Conservation (phyloP, 2,329 filamentous ascomycete genomes). For the Fusarium oligoseptatum region DNA sequence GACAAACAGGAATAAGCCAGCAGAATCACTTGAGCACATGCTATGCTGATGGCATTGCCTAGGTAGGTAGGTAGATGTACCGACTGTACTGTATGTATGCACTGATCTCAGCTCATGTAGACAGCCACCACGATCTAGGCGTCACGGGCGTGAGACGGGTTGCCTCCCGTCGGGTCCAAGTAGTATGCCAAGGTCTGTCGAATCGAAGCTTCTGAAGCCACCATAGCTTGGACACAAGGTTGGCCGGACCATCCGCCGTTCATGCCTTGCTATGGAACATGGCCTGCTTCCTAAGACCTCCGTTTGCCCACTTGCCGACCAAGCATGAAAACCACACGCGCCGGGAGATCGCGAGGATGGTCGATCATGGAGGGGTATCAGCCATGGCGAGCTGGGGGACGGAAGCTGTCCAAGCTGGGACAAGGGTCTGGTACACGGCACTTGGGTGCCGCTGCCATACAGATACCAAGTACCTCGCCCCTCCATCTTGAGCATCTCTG, state of each 20-base stretch:
- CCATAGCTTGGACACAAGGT: constrained; percentile 12
- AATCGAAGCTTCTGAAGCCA: constrained; percentile 20
- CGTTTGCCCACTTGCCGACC: constrained; percentile 20
- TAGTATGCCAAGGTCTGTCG: constrained; percentile 14
- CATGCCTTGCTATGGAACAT: constrained; percentile 15
- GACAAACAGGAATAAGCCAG: constrained; percentile 29
- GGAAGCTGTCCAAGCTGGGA: constrained; percentile 33
- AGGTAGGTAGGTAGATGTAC: not conserved
- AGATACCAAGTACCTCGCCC: constrained; percentile 40
- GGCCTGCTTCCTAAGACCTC: constrained; percentile 18
- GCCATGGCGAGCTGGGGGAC: constrained; percentile 13
- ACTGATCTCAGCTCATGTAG: constrained; percentile 14
- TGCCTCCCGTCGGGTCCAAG: constrained; percentile 29
- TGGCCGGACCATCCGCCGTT: constrained; percentile 21
- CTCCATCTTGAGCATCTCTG: constrained; percentile 27
- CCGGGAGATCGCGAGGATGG: constrained; percentile 33
- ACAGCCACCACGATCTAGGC: constrained; percentile 25
- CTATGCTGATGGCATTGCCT: not conserved
- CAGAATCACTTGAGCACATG: constrained; percentile 26
- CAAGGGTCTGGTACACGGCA: constrained; percentile 36
- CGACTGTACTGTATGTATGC: not conserved
- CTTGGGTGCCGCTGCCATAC: constrained; percentile 13
- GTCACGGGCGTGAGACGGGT: constrained; percentile 17
- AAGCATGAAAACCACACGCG: constrained; percentile 47
- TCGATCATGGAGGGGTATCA: constrained; percentile 38